These are phyloP conservation scores for Malus hybrid DNA, from an alignment of 331 rosid genomes.

Conservation along the genomic window DNA sequence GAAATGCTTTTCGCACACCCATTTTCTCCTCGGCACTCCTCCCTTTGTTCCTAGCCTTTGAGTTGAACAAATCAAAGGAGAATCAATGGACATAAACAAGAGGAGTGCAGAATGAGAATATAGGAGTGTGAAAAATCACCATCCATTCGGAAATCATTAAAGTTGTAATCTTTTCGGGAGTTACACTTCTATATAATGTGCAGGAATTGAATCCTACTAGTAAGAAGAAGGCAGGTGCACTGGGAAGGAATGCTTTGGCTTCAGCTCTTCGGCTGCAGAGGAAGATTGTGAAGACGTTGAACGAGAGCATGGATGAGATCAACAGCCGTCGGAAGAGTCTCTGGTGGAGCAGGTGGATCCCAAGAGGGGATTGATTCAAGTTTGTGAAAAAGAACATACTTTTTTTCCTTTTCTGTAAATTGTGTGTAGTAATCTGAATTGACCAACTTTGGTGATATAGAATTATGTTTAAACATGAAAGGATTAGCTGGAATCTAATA, in stretches of 20 bases:
- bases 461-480: too few species aligned
- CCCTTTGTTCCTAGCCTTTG: neutral
- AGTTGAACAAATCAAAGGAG: neutral
- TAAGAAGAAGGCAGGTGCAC: conserved; percentile 53
- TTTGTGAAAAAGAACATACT: neutral
- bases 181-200: neutral
- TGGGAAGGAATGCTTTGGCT: conserved; percentile 75
- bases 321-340: conserved; percentile 59
- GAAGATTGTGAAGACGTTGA: conserved; percentile 68
- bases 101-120: neutral
- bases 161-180: neutral
- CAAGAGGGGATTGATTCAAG: conserved; percentile 69
- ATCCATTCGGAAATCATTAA: neutral
- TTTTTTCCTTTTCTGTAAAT: too few species aligned
- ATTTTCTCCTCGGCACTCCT: neutral
- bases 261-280: conserved; percentile 73
- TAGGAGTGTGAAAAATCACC: neutral
- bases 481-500: neutral
- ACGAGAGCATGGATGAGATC: conserved; percentile 85
- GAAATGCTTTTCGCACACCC: neutral
- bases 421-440: too few species aligned
- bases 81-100: neutral
- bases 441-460: too few species aligned
- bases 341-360: conserved; percentile 99
- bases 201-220: conserved; percentile 62